These are phyloP conservation scores for Paraleonurus japonicus DNA, from an alignment of 257 asterid genomes.

Conservation along the genomic window DNA sequence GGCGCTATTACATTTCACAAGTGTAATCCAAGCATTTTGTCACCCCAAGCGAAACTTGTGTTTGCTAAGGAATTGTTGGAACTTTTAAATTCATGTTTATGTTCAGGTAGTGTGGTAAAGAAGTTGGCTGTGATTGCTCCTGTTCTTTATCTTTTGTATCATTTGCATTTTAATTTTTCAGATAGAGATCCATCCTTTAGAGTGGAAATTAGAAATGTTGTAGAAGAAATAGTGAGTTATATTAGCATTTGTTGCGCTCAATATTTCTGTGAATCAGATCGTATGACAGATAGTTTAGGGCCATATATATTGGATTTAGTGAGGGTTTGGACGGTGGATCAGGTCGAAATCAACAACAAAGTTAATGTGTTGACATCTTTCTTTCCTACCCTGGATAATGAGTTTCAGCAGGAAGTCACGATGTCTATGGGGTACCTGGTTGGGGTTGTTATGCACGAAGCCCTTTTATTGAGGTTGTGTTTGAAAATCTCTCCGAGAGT, in stretches of 20 bases:
- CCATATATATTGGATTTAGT: conserved; percentile 14
- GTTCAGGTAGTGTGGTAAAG: conserved; percentile 19
- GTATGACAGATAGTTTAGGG: conserved; percentile 19
- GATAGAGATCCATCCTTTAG: too few species aligned
- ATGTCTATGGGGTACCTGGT: conserved; percentile 26
- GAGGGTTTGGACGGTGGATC: conserved; percentile 36
- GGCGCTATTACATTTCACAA: conserved; percentile 24
- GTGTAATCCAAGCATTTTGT: conserved; percentile 3
- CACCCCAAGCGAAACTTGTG: conserved; percentile 20
- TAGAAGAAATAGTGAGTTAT: too few species aligned
- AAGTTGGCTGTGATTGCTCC: conserved; percentile 37
- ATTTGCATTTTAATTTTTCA: conserved; percentile 19
- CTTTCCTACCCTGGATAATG: conserved; percentile 27
- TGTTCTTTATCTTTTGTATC: conserved; percentile 28
- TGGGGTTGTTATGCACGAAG: conserved; percentile 37
- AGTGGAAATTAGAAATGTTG: too few species aligned
- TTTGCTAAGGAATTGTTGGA: conserved; percentile 15
- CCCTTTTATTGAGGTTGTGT: conserved; percentile 31
- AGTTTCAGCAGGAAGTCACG: conserved; percentile 24
- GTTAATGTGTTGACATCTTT: conserved; percentile 25
- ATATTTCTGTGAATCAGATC: conserved; percentile 20
- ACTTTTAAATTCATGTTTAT: conserved; percentile 5
- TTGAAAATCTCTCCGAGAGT: conserved; percentile 25
- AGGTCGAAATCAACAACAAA: background rate
- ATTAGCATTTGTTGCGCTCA: too few species aligned